A percentile compares a stretch with the other conserved stretches of the same genome.
Conservation (phyloP, 192 early-diverging fungal genomes). For the Phlyctochytrium arcticum region DNA sequence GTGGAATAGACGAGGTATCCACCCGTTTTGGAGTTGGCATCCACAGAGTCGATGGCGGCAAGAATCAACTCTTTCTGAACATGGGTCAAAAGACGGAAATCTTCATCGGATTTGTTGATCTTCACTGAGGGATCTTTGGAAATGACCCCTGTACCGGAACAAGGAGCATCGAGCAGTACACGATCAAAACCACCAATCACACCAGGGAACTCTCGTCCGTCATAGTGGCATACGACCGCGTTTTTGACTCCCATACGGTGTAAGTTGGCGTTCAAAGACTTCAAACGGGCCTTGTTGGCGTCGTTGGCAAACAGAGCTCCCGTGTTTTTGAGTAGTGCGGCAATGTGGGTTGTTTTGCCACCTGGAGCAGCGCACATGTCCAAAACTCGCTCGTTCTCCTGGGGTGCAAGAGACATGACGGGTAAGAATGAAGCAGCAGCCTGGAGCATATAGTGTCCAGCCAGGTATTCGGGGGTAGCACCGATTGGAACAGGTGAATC, state of each 20-base stretch:
- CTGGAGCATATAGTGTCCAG: conserved; percentile 99
- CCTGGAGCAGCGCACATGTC: conserved; percentile 99
- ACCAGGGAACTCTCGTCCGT: conserved; percentile 94
- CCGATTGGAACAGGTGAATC: conserved; percentile 93
- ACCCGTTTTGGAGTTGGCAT: conserved; percentile 89
- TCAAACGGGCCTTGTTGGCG: conserved; percentile 87
- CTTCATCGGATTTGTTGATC: conserved; percentile 86
- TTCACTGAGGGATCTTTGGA: conserved; percentile 97
- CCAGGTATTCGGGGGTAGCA: conserved; percentile 98
- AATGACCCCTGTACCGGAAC: conserved; percentile 97
- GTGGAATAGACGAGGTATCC: conserved; percentile 98
- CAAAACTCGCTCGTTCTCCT: conserved; percentile 88
- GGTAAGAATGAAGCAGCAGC: conserved; percentile 97
- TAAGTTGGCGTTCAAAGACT: conserved; percentile 87
- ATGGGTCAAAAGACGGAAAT: conserved; percentile 87
- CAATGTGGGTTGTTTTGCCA: conserved; percentile 95
- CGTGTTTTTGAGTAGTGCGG: conserved; percentile 95
- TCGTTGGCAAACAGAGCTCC: conserved; percentile 97
- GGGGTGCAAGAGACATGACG: conserved; percentile 91
- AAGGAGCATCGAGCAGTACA: conserved; percentile 96
- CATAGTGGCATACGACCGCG: conserved; percentile 90
- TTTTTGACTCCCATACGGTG: conserved; percentile 86
- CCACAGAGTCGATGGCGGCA: conserved; percentile 93
- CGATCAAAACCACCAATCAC: conserved; percentile 98
- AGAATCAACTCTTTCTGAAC: conserved; percentile 96